Evolutionary conservation across 148 eudicot genomes (phyloP).

Genomic region (Fagopyrum homotropicum): DNA sequence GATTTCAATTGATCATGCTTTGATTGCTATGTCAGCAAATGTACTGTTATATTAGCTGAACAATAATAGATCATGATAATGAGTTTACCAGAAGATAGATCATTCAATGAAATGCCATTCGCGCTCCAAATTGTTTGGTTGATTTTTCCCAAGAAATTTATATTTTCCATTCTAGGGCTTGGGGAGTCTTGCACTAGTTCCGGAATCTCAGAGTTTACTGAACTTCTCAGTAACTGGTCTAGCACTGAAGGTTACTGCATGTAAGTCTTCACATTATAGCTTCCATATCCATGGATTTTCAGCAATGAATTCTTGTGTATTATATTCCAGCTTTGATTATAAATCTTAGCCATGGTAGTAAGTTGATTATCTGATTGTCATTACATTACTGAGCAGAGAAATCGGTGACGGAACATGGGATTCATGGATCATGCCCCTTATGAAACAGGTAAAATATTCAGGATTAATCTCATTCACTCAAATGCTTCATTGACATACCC

Average conservation of each 20-base stretch:
- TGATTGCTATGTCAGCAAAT: too few species aligned
- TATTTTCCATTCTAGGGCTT: constrained; percentile 3
- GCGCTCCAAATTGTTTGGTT: background rate
- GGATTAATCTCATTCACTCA: background rate
- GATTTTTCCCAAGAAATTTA: background rate
- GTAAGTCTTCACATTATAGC: background rate
- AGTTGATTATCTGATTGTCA: background rate
- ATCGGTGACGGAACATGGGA: constrained; percentile 12
- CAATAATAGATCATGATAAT: too few species aligned
- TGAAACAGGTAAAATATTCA: background rate
- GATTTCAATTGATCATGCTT: too few species aligned
- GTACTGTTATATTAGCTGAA: too few species aligned
- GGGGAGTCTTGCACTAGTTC: background rate
- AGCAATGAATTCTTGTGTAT: background rate
- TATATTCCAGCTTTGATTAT: background rate
- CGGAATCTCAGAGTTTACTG: background rate
- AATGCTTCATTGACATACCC: background rate
- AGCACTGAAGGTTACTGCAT: constrained; percentile 14
- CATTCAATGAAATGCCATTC: background rate
- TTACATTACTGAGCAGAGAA: constrained; percentile 10
- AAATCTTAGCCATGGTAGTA: background rate
- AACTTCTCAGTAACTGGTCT: constrained; percentile 9
- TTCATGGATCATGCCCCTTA: constrained; percentile 13
- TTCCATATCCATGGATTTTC: too few species aligned
- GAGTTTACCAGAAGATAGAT: too few species aligned